A percentile compares a stretch with the other conserved stretches of the same genome.
These are phyloP conservation scores for Poteriospumella lacustris DNA, from an alignment of 108 stramenopile species.

Conservation along the genomic window DNA sequence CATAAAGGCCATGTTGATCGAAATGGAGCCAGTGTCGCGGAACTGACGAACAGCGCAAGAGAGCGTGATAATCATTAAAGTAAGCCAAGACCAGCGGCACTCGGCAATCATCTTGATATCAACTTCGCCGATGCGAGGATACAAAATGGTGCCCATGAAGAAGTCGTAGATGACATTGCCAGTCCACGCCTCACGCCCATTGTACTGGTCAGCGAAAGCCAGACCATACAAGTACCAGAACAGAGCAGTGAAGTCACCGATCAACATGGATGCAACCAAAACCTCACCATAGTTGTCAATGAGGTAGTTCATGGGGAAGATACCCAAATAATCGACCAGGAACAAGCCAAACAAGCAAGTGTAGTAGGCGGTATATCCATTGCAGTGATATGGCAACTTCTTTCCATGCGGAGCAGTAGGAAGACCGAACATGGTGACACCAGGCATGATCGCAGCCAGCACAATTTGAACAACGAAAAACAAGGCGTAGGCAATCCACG, in stretches of 20 bases:
- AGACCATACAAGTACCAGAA: constrained; percentile 3
- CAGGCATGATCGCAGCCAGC: constrained; percentile 4
- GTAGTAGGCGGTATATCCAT: constrained; percentile 11
- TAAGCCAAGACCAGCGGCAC: constrained; percentile 57
- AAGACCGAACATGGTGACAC: not conserved
- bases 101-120: constrained; percentile 61
- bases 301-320: constrained; percentile 2
- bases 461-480: constrained; percentile 21
- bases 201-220: not conserved
- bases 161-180: constrained; percentile 36
- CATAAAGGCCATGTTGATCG: constrained; percentile 52
- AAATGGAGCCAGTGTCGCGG: constrained; percentile 41
- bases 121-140: constrained; percentile 52
- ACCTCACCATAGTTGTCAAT: not conserved
- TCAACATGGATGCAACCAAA: not conserved
- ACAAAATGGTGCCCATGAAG: constrained; percentile 58
- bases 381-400: not conserved
- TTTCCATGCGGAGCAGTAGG: not conserved
- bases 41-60: constrained; percentile 56
- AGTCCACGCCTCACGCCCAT: not conserved
- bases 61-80: constrained; percentile 47
- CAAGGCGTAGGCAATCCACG: not conserved
- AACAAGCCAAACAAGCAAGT: not conserved
- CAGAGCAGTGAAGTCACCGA: not conserved
- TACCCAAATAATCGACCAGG: not conserved